Percentiles rank a stretch among this genome's conserved stretches.
Conservation (phyloP, 2,329 filamentous ascomycete genomes). For the Huntiella savannae region DNA sequence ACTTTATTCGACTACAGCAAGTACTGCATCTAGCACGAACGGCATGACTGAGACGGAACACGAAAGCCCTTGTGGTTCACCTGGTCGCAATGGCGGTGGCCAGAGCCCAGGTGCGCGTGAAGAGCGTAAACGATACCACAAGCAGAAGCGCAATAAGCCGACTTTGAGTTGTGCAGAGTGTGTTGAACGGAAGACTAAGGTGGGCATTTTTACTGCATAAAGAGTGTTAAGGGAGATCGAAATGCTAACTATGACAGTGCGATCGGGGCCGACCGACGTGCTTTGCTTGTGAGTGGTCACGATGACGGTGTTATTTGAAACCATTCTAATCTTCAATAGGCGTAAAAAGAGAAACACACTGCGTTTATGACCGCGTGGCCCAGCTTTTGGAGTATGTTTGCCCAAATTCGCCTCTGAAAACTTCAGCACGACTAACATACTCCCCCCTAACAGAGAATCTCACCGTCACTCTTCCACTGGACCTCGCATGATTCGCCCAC, state of each 20-base stretch:
- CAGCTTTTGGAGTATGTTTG: conserved; percentile 52
- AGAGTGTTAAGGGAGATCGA: not conserved
- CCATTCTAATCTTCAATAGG: conserved; percentile 23
- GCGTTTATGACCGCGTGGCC: conserved; percentile 57
- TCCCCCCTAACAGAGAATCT: conserved; percentile 4
- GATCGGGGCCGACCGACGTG: conserved; percentile 54
- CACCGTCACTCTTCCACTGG: conserved; percentile 27
- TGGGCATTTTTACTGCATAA: conserved; percentile 16
- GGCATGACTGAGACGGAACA: not conserved
- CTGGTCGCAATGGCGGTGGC: conserved; percentile 1
- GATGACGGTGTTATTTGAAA: not conserved
- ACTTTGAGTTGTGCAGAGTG: conserved; percentile 64
- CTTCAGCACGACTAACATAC: not conserved
- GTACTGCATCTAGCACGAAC: conserved; percentile 1
- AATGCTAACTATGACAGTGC: conserved; percentile 31
- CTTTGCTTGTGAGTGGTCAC: conserved; percentile 35
- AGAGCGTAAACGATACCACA: conserved; percentile 29
- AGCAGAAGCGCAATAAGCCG: conserved; percentile 71
- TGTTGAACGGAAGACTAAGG: conserved; percentile 68
- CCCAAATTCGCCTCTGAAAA: not conserved
- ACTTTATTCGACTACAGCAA: not conserved
- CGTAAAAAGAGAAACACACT: conserved; percentile 58
- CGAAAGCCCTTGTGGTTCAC: conserved; percentile 4
- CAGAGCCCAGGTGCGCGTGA: not conserved
- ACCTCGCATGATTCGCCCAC: conserved; percentile 36